phyloP scores from a whole-genome alignment of 148 eudicot genomes.

The Rhododendron simsii region DNA sequence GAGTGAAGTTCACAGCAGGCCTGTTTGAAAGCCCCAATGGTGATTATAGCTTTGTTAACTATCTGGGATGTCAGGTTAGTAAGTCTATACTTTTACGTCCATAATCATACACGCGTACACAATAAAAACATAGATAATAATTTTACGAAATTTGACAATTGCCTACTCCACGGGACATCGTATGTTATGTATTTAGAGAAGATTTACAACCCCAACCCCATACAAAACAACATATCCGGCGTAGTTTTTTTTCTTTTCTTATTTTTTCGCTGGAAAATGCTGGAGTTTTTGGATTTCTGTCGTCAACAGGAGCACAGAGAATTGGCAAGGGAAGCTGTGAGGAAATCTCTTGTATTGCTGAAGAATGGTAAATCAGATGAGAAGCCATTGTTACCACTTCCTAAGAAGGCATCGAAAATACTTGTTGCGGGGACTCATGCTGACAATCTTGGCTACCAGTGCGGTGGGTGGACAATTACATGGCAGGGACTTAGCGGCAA shows the following conservation, averaged over 20 bases:
- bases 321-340: constrained; percentile 52
- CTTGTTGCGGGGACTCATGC: constrained; percentile 57
- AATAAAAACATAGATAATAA: neutral
- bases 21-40: neutral
- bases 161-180: neutral
- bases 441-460: constrained; percentile 46
- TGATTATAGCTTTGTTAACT: neutral
- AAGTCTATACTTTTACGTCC: neutral
- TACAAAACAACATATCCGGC: no score
- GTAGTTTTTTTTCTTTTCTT: neutral
- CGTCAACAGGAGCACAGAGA: constrained; percentile 38
- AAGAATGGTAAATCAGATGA: constrained; percentile 33
- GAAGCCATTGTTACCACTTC: constrained; percentile 39
- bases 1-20: neutral
- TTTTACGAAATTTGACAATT: neutral
- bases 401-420: constrained; percentile 43
- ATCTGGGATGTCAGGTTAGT: neutral
- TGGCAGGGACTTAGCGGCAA: constrained; percentile 52
- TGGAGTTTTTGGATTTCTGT: neutral
- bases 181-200: no score
- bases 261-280: neutral
- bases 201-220: no score
- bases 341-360: constrained; percentile 45
- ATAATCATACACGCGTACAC: neutral
- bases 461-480: constrained; percentile 50